Base-by-base conservation (phyloP, 805 yeast genomes). In the Pichia cabralensis region DNA sequence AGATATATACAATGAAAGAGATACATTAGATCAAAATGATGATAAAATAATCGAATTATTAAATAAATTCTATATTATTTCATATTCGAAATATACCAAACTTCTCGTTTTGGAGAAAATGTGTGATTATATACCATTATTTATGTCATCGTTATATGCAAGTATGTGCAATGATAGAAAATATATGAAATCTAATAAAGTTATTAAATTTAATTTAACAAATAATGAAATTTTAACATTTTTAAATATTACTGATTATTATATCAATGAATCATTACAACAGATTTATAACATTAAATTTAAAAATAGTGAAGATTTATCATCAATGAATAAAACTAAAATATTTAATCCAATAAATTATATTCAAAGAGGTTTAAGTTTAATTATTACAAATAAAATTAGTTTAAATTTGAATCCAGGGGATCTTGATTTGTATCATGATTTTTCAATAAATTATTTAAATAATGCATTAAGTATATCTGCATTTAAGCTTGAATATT, bases 401-500 rank as follows among this genome's bases (percentile, higher is more conserved):
- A 8, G 7, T 9, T 13, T 31, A 4, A 7, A 30, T 3, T 15
- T 26, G 14, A 21, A 26, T n/a, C 8, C 22, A 5, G 19, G n/a
- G n/a, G n/a, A n/a, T n/a, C n/a, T n/a, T n/a, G n/a, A n/a, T n/a
- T n/a, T n/a, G n/a, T n/a, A 21, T 17, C 31, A 37, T 13, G 19
- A 37, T 9, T 25, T 33, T 26, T 26, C 36, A 2, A 10, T 26
- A 8, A 5, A n/a, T 7, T 37, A 37, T 23, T 17, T 37, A 16
- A n/a, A 38, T 11, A 38, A 31, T 10, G 13, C 22, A 2, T 19
- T 38, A 8, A 20, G 29, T 16, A 34, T 38, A 6, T 26, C 31
- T 28, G 41, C 41, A 5, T 38, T 33, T 10, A 38, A 31, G 7
- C 35, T 35, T 6, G 41, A 38, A 28, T 23, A 34, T 26, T 23